Evolutionary conservation across 805 yeast species (phyloP).

Genomic region (Saccharomycopsis selenospora): DNA sequence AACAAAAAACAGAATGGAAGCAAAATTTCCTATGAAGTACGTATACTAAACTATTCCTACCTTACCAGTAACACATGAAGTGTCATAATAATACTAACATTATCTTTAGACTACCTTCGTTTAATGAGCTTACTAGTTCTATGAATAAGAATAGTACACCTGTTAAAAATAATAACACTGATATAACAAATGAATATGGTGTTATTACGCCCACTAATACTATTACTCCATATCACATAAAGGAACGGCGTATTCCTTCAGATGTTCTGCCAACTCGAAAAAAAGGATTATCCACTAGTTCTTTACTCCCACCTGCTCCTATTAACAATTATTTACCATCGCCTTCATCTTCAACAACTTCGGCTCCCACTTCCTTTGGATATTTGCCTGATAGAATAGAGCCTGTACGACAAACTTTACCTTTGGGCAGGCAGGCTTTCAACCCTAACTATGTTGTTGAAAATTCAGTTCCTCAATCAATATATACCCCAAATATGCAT

Average conservation of each 20-base stretch:
- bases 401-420: background rate
- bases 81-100: conserved; percentile 11
- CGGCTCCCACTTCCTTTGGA: background rate
- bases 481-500: too few species aligned
- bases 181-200: background rate
- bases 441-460: background rate
- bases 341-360: background rate
- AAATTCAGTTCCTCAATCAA: background rate
- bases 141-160: background rate
- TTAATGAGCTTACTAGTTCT: conserved; percentile 16
- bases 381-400: background rate
- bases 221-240: too few species aligned
- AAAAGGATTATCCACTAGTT: background rate
- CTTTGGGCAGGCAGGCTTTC: background rate
- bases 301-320: background rate
- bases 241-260: too few species aligned
- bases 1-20: too few species aligned
- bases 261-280: background rate
- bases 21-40: too few species aligned
- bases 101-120: conserved; percentile 19
- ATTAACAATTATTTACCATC: background rate
- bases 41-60: too few species aligned
- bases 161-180: background rate
- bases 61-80: background rate
- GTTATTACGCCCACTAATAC: background rate